These are phyloP conservation scores for Camillea tinctor DNA, from an alignment of 2,329 filamentous ascomycete genomes.

Conservation along the genomic window DNA sequence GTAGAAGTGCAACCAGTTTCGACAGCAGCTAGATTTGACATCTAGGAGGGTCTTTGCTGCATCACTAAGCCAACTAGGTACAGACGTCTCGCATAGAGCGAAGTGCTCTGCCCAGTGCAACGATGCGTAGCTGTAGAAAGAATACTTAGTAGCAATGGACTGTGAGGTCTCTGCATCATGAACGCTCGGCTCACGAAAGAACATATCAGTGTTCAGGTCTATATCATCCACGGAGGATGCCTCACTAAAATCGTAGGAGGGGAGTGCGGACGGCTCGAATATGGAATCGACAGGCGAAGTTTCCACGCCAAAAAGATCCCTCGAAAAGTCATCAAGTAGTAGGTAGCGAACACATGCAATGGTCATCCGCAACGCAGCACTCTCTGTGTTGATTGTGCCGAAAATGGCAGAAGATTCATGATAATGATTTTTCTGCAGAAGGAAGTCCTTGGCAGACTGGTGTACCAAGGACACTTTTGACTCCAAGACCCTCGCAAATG, in stretches of 20 bases:
- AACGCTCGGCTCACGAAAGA: slow-evolving; percentile 28
- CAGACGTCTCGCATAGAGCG: slow-evolving; percentile 19
- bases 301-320: slow-evolving; percentile 25
- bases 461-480: slow-evolving; percentile 36
- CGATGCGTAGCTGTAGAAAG: slow-evolving; percentile 37
- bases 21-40: slow-evolving; percentile 12
- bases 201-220: slow-evolving; percentile 15
- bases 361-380: slow-evolving; percentile 16
- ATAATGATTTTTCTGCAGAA: slow-evolving; percentile 14
- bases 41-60: slow-evolving; percentile 20
- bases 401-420: slow-evolving; percentile 5
- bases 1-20: slow-evolving; percentile 37
- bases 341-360: slow-evolving; percentile 29
- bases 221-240: slow-evolving; percentile 1
- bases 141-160: slow-evolving; percentile 24
- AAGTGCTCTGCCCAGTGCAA: slow-evolving; percentile 38
- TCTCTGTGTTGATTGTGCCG: slow-evolving; percentile 7
- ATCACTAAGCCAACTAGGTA: slow-evolving; percentile 15
- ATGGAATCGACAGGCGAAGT: slow-evolving; percentile 1
- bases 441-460: slow-evolving; percentile 37
- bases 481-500: slow-evolving; percentile 33
- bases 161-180: slow-evolving; percentile 24
- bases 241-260: background rate
- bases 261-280: background rate
- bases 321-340: slow-evolving; percentile 34